A percentile compares a stretch with the other conserved stretches of the same genome.
These are phyloP conservation scores for Suhomyces kilbournensis DNA, from an alignment of 805 yeast species.

Conservation along the genomic window DNA sequence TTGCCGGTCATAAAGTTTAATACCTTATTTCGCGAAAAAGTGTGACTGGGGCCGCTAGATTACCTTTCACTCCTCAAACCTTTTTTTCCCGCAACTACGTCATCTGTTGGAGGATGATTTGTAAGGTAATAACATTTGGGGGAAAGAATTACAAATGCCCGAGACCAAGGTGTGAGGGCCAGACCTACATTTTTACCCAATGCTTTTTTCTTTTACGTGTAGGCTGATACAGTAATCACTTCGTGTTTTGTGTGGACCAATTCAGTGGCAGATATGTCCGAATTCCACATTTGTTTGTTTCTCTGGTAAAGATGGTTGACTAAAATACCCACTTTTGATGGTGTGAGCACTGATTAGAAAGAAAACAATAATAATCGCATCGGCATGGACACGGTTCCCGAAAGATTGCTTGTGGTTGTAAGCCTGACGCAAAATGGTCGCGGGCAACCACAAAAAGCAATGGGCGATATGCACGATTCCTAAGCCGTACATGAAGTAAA, in stretches of 20 bases:
- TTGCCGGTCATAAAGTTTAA: neutral
- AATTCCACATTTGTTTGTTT: neutral
- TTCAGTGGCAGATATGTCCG: neutral
- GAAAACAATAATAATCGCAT: neutral
- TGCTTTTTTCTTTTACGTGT: neutral
- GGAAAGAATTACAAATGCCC: neutral
- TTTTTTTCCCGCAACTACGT: neutral
- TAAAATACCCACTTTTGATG: neutral
- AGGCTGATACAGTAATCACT: neutral
- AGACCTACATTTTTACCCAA: neutral
- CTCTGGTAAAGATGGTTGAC: neutral
- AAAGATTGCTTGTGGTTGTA: conserved; percentile 1
- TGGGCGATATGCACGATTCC: neutral
- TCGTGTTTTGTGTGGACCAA: neutral
- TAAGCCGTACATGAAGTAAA: neutral
- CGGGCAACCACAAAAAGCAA: conserved; percentile 1
- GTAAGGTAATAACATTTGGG: neutral
- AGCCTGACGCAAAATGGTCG: neutral
- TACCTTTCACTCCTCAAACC: neutral
- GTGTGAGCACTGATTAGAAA: neutral
- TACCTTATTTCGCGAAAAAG: neutral
- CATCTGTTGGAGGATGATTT: neutral
- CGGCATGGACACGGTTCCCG: conserved; percentile 1
- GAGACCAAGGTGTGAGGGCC: neutral
- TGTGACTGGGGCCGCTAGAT: neutral